Percentiles rank a stretch among this genome's conserved stretches.
These are phyloP conservation scores for Anastatica hierochuntica DNA, from an alignment of 345 rosid species.

Conservation along the genomic window DNA sequence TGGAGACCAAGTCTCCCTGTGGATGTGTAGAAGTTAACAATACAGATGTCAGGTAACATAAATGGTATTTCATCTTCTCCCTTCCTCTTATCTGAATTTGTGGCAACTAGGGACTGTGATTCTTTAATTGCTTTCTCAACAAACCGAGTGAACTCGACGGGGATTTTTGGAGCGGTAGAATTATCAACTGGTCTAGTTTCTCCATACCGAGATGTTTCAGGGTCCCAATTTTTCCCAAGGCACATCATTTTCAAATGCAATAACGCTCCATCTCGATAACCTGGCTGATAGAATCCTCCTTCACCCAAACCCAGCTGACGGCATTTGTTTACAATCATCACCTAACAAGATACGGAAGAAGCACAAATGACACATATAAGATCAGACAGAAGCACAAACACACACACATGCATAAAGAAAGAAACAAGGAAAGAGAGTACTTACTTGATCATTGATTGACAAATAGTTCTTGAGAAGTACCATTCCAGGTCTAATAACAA, in stretches of 20 bases:
- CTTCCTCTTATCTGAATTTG: background rate
- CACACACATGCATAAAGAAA: too few relatives aligned
- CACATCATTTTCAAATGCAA: constrained; percentile 82
- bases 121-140: constrained; percentile 50
- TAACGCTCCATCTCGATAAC: constrained; percentile 47
- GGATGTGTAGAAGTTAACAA: constrained; percentile 70
- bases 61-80: constrained; percentile 40
- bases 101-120: constrained; percentile 33
- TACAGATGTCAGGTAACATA: constrained; percentile 65
- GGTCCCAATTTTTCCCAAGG: constrained; percentile 90
- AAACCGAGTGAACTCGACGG: constrained; percentile 34
- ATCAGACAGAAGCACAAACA: background rate
- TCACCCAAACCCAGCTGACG: constrained; percentile 51
- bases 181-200: constrained; percentile 40
- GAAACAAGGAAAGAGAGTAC: background rate
- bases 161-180: constrained; percentile 53
- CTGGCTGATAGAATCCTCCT: constrained; percentile 93
- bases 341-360: too few relatives aligned
- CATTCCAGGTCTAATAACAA: constrained; percentile 56
- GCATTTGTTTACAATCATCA: constrained; percentile 52
- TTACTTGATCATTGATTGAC: constrained; percentile 50
- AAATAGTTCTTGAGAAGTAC: constrained; percentile 52
- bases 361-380: background rate
- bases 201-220: constrained; percentile 44
- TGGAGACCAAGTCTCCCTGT: constrained; percentile 81